Evolutionary conservation across 768 basidiomycete species (phyloP).

Genomic region (Lactarius pseudohatsudake): DNA sequence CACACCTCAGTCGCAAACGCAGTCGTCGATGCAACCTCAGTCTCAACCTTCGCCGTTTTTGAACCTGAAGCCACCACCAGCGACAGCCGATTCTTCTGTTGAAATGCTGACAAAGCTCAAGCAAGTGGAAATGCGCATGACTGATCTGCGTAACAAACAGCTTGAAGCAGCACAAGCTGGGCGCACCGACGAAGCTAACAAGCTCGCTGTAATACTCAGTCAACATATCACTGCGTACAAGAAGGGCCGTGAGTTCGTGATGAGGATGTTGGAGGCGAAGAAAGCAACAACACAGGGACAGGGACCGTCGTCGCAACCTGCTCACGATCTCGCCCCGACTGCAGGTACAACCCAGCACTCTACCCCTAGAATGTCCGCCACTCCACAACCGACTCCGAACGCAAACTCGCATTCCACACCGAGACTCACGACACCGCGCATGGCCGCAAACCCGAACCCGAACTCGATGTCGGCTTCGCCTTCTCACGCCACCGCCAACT

Average conservation of each 20-base stretch:
- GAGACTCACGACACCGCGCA: conserved; percentile 11
- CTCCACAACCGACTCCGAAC: conserved; percentile 13
- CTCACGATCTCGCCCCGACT: conserved; percentile 4
- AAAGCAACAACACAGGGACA: conserved; percentile 5
- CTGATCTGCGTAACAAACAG: conserved; percentile 2
- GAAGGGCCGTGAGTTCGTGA: conserved; percentile 9
- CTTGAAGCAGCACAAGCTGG: conserved; percentile 8
- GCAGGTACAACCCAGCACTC: conserved; percentile 12
- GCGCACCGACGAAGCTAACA: conserved; percentile 13
- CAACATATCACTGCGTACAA: conserved; percentile 9
- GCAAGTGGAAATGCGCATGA: conserved; percentile 16
- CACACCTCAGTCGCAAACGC: conserved; percentile 5
- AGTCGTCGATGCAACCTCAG: not conserved
- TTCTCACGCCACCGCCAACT: not conserved
- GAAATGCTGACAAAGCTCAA: conserved; percentile 17
- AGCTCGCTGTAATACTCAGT: not conserved
- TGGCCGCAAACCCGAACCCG: conserved; percentile 11
- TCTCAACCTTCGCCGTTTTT: not conserved
- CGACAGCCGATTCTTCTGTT: conserved; percentile 2
- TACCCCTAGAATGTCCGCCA: conserved; percentile 10
- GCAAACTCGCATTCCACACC: conserved; percentile 17
- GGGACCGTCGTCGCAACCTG: conserved; percentile 10
- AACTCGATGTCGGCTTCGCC: conserved; percentile 7
- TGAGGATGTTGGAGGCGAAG: conserved; percentile 5
- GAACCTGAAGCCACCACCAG: conserved; percentile 13